A percentile compares a stretch with the other conserved stretches of the same genome.
Conservation (phyloP, 2,329 filamentous ascomycete species). For the Massarina eburnea region DNA sequence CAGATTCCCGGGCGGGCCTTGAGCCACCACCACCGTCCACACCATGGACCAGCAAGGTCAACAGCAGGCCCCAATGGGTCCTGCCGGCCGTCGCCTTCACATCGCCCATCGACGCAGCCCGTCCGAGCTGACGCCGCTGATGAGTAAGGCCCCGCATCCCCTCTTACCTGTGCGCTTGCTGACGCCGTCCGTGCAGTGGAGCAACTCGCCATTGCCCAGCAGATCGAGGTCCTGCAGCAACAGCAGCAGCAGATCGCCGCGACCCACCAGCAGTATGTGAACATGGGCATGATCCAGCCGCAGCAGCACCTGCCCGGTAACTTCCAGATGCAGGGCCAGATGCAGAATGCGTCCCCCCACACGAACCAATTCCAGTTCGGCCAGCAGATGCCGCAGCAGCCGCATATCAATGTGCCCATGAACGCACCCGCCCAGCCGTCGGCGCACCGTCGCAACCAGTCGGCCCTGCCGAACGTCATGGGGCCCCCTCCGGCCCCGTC, state of each 20-base stretch:
- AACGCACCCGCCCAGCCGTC: constrained; percentile 75
- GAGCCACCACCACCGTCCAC: constrained; percentile 23
- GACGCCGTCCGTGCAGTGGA: constrained; percentile 66
- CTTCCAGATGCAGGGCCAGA: constrained; percentile 64
- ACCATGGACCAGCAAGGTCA: constrained; percentile 58
- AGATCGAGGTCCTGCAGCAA: constrained; percentile 95
- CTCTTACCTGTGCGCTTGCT: constrained; percentile 18
- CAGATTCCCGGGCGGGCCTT: constrained; percentile 19
- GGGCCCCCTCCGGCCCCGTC: constrained; percentile 91
- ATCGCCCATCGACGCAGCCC: constrained; percentile 97
- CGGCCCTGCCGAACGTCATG: constrained; percentile 90
- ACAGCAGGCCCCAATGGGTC: constrained; percentile 57
- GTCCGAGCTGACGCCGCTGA: constrained; percentile 93
- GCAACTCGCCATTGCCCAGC: constrained; percentile 95
- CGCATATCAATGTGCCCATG: constrained; percentile 68
- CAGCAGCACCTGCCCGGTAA: constrained; percentile 73
- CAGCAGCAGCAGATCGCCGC: constrained; percentile 98
- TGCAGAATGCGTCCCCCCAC: constrained; percentile 77
- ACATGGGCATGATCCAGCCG: constrained; percentile 91
- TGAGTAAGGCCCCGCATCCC: constrained; percentile 72
- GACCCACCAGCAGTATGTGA: constrained; percentile 95
- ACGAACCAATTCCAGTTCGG: constrained; percentile 85
- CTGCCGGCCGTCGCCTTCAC: constrained; percentile 85
- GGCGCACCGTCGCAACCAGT: constrained; percentile 96
- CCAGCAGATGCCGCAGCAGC: constrained; percentile 50